A percentile compares a stretch with the other conserved stretches of the same genome.
Conservation (phyloP, 2,329 filamentous ascomycete genomes). For the Penicillium sp. region DNA sequence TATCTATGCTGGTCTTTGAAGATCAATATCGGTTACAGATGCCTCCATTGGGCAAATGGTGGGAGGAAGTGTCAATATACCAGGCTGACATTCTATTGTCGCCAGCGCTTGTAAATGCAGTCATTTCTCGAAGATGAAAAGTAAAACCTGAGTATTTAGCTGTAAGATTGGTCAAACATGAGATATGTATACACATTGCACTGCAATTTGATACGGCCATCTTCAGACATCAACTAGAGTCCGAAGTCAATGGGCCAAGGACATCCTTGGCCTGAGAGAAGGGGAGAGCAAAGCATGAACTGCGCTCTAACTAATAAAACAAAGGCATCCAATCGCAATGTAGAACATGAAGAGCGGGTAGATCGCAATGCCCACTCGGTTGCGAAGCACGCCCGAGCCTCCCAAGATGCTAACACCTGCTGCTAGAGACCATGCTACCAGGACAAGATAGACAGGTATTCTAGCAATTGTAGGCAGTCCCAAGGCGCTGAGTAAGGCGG, state of each 20-base stretch:
- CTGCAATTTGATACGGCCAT: conserved; percentile 2
- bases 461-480: conserved; percentile 71
- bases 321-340: conserved; percentile 82
- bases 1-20: too few relatives aligned
- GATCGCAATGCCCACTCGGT: conserved; percentile 86
- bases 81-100: too few relatives aligned
- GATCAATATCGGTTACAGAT: too few relatives aligned
- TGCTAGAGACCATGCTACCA: conserved; percentile 88
- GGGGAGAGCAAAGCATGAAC: conserved; percentile 2
- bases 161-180: conserved; percentile 8
- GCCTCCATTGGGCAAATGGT: too few relatives aligned
- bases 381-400: conserved; percentile 91
- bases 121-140: not conserved
- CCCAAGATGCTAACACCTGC: conserved; percentile 94
- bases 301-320: conserved; percentile 76
- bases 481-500: conserved; percentile 79
- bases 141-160: not conserved
- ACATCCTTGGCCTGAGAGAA: conserved; percentile 2
- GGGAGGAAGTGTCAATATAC: too few relatives aligned
- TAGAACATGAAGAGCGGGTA: conserved; percentile 96
- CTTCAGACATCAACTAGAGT: conserved; percentile 1
- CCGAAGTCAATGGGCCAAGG: not conserved
- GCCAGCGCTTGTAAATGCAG: not conserved
- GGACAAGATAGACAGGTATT: conserved; percentile 82
- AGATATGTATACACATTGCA: conserved; percentile 19